phyloP scores from a whole-genome alignment of 495 filamentous ascomycete genomes.

The Hypoxylon rickii region DNA sequence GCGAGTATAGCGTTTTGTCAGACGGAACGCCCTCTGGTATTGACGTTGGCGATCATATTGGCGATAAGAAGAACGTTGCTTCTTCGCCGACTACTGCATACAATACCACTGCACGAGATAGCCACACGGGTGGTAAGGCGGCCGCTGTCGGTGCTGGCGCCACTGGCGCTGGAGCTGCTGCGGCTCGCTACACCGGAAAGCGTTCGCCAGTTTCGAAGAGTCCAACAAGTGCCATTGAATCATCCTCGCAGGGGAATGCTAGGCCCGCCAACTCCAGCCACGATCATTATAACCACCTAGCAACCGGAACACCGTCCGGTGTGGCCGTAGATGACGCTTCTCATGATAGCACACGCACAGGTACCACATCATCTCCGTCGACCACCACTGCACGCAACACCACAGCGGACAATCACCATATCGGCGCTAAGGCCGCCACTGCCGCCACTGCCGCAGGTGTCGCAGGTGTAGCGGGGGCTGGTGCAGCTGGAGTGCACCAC shows the following conservation, averaged over 20 bases:
- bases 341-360: neutral
- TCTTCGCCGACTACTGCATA: neutral
- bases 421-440: constrained; percentile 8
- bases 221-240: neutral
- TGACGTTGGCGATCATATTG: constrained; percentile 3
- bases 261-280: neutral
- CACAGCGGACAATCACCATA: constrained; percentile 2
- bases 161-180: constrained; percentile 3
- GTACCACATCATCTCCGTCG: neutral
- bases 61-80: neutral
- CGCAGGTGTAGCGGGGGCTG: constrained; percentile 12
- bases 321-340: constrained; percentile 19
- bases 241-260: neutral
- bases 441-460: constrained; percentile 4
- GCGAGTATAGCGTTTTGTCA: constrained; percentile 28
- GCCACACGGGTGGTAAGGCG: constrained; percentile 12
- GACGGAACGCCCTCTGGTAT: constrained; percentile 35
- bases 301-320: constrained; percentile 36
- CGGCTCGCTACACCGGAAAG: constrained; percentile 1
- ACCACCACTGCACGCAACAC: neutral
- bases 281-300: constrained; percentile 22
- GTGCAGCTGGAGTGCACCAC: constrained; percentile 5
- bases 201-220: neutral
- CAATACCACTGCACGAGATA: neutral
- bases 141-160: constrained; percentile 9